A percentile compares a stretch with the other conserved stretches of the same genome.
phyloP scores from a whole-genome alignment of 805 yeast genomes.

The Metschnikowia matae region DNA sequence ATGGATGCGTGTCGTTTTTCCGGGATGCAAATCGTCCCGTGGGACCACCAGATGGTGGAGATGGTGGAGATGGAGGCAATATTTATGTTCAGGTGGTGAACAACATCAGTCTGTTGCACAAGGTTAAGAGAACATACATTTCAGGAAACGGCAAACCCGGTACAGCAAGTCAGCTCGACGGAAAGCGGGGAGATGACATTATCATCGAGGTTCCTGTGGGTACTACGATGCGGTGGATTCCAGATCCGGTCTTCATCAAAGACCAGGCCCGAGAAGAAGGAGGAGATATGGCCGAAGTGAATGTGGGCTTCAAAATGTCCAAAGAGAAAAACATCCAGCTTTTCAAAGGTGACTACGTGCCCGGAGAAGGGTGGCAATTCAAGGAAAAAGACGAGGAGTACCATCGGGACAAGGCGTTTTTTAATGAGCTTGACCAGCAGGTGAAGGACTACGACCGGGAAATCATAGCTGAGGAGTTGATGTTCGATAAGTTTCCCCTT shows the following conservation, averaged over 20 bases:
- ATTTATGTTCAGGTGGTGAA: constrained; percentile 78
- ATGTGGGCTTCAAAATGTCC: constrained; percentile 16
- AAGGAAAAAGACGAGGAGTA: constrained; percentile 72
- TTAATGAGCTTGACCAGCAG: constrained; percentile 55
- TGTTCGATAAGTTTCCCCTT: constrained; percentile 68
- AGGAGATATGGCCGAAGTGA: constrained; percentile 18
- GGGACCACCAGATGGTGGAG: constrained; percentile 99
- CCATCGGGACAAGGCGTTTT: constrained; percentile 63
- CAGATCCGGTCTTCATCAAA: constrained; percentile 55
- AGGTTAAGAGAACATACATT: constrained; percentile 58
- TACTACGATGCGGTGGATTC: constrained; percentile 80
- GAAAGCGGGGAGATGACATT: constrained; percentile 77
- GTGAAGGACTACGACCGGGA: constrained; percentile 65
- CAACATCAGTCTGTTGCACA: constrained; percentile 67
- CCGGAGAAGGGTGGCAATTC: constrained; percentile 88
- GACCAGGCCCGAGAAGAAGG: constrained; percentile 20
- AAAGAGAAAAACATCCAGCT: constrained; percentile 48
- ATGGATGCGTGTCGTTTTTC: constrained; percentile 80
- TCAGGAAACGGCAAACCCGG: constrained; percentile 77
- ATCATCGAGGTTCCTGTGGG: constrained; percentile 89
- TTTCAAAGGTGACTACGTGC: constrained; percentile 53
- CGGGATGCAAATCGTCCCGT: constrained; percentile 78
- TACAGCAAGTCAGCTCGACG: constrained; percentile 73
- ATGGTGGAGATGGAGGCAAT: constrained; percentile 92
- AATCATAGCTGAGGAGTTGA: constrained; percentile 52